phyloP scores from a whole-genome alignment of 148 eudicot species.

The Tetragonia tetragonoides region DNA sequence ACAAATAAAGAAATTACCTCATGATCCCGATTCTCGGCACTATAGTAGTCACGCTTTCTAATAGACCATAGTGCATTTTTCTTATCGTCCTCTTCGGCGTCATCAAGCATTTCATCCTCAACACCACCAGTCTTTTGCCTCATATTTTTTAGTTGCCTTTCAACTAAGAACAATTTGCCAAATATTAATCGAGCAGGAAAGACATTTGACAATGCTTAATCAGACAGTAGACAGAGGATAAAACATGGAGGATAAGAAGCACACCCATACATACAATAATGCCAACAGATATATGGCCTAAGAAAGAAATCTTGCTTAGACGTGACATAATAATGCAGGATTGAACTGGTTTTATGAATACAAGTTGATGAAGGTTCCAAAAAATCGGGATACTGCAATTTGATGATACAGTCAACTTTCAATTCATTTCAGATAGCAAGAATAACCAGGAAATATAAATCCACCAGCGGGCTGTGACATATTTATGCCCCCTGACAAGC shows the following conservation, averaged over 20 bases:
- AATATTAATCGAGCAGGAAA: constrained; percentile 5
- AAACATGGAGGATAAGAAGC: background rate
- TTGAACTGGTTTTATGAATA: background rate
- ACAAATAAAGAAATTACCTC: constrained; percentile 40
- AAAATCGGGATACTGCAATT: too few relatives aligned
- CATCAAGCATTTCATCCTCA: constrained; percentile 72
- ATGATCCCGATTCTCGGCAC: constrained; percentile 46
- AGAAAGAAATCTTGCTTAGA: background rate
- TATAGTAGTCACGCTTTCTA: constrained; percentile 34
- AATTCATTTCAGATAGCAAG: background rate
- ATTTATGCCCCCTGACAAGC: background rate
- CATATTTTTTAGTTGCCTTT: constrained; percentile 52
- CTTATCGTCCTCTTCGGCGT: constrained; percentile 61
- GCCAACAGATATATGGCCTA: background rate
- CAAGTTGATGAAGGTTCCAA: background rate
- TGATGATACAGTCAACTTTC: background rate
- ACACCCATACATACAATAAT: background rate
- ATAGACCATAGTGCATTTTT: constrained; percentile 49
- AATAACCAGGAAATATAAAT: background rate
- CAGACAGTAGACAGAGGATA: background rate
- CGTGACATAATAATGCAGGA: background rate
- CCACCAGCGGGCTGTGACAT: background rate
- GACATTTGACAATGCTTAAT: background rate
- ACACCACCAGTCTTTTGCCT: constrained; percentile 55
- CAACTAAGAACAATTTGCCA: constrained; percentile 43